Base-by-base conservation (phyloP, 352 stramenopile genomes). In the Pythium biforme region DNA sequence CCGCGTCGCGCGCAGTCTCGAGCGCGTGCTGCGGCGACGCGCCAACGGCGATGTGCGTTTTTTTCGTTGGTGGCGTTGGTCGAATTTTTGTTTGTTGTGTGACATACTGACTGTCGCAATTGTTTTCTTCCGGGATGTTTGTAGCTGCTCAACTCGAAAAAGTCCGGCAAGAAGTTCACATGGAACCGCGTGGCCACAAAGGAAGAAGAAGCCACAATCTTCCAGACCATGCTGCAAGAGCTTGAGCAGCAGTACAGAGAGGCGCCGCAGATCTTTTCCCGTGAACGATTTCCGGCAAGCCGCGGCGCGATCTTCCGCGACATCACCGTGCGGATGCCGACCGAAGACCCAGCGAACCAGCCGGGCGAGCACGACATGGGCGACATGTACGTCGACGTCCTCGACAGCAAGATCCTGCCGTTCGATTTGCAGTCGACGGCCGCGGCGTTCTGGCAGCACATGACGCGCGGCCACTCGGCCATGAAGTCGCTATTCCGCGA, bases 371-470 rank as follows among this genome's bases (percentile, higher is more conserved):
- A 57, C 8, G 62, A 58, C 43, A 41, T 46, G 47, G 26, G 41
- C 4, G 64, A 64, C n/a, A 69, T 69, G 47, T 63, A 62, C 26
- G 68, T 79, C 37, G 64, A 82, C 23, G 77, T 75, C 10, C 58
- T 68, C 12, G 64, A 73, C 17, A 69, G 58, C 43, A 70, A 69
- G 20, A 59, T 73, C 52, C 31, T 86, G 33, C 72, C 66, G 7
- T 80, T 78, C 27, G 68, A 73, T 46, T 34, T 79, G 3, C 37
- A 60, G 8, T 63, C 70, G 6, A 68, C 72, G 0, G 50, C 48
- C 23, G 70, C 59, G 8, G 74, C 68, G 2, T 64, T 86, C 14
- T 83, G 74, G 70, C 70, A 73, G 10, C 51, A 74, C 20, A 55
- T 81, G 39, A 69, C 69, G n/a, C 51, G 54, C 23, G 72, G 74